Evolutionary conservation across 2,329 filamentous ascomycete genomes (phyloP).

Genomic region (Coniochaeta sp.): DNA sequence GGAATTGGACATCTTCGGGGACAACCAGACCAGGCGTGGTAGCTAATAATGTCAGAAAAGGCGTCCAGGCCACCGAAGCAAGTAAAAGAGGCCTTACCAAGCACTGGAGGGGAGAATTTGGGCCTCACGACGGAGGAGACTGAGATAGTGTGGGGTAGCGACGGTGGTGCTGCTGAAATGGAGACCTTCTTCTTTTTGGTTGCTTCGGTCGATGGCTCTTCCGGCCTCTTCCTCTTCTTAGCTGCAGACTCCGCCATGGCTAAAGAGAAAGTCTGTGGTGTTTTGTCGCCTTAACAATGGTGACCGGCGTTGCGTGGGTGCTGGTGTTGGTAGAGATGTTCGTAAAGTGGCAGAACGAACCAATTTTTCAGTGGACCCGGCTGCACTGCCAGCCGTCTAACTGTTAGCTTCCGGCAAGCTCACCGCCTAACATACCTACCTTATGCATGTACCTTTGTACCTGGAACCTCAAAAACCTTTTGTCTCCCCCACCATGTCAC

Average conservation of each 20-base stretch:
- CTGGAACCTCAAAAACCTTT: neutral
- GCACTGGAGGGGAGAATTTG: slow-evolving; percentile 37
- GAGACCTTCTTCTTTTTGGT: slow-evolving; percentile 43
- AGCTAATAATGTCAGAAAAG: slow-evolving; percentile 18
- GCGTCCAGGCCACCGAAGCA: neutral
- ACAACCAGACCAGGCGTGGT: slow-evolving; percentile 31
- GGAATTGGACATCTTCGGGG: slow-evolving; percentile 31
- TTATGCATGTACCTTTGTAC: neutral
- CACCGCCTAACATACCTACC: too few relatives aligned
- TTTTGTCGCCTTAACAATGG: neutral
- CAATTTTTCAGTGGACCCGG: neutral
- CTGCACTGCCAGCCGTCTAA: neutral
- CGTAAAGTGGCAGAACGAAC: neutral
- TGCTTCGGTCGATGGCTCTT: slow-evolving; percentile 26
- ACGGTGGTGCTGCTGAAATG: slow-evolving; percentile 26
- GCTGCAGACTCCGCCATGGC: slow-evolving; percentile 29
- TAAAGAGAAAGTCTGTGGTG: neutral
- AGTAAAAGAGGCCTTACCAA: slow-evolving; percentile 17
- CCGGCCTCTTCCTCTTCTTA: slow-evolving; percentile 48
- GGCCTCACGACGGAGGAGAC: slow-evolving; percentile 38
- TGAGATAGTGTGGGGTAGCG: slow-evolving; percentile 27
- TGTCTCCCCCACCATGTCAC: neutral
- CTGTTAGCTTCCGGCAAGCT: neutral
- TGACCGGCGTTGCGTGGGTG: neutral
- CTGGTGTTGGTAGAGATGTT: neutral